Conservation (phyloP, 495 filamentous ascomycete genomes). For the Aspergillus avenaceus region DNA sequence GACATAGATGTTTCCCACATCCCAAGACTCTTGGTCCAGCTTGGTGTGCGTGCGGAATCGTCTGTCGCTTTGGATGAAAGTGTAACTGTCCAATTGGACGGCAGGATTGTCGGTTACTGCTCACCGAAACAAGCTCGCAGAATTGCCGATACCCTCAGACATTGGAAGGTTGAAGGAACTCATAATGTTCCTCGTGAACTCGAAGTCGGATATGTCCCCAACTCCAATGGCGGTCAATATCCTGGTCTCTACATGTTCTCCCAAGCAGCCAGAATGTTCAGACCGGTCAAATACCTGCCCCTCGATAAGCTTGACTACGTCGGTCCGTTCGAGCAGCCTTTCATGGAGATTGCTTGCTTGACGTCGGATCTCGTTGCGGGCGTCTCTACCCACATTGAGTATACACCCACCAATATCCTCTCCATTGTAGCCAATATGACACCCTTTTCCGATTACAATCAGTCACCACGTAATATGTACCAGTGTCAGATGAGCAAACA, state of each 20-base stretch:
- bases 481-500: conserved; percentile 99
- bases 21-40: conserved; percentile 64
- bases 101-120: conserved; percentile 85
- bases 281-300: conserved; percentile 88
- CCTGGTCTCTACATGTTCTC: conserved; percentile 95
- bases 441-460: conserved; percentile 98
- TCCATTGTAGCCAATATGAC: conserved; percentile 99
- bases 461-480: conserved; percentile 99
- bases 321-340: conserved; percentile 92
- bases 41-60: conserved; percentile 70
- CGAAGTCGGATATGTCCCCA: conserved; percentile 88
- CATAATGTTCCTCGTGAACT: conserved; percentile 79
- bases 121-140: conserved; percentile 71
- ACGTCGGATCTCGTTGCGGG: conserved; percentile 79
- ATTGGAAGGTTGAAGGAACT: conserved; percentile 93
- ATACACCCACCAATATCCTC: conserved; percentile 91
- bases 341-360: conserved; percentile 93
- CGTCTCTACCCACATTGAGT: conserved; percentile 89
- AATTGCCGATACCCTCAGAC: conserved; percentile 78
- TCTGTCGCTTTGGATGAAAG: conserved; percentile 74
- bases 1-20: conserved; percentile 66
- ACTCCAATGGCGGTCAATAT: conserved; percentile 83
- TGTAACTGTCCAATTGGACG: conserved; percentile 85
- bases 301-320: conserved; percentile 80
- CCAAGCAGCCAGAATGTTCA: conserved; percentile 75